phyloP scores from a whole-genome alignment of 305 asterid species.

The Fraxinus platypoda region DNA sequence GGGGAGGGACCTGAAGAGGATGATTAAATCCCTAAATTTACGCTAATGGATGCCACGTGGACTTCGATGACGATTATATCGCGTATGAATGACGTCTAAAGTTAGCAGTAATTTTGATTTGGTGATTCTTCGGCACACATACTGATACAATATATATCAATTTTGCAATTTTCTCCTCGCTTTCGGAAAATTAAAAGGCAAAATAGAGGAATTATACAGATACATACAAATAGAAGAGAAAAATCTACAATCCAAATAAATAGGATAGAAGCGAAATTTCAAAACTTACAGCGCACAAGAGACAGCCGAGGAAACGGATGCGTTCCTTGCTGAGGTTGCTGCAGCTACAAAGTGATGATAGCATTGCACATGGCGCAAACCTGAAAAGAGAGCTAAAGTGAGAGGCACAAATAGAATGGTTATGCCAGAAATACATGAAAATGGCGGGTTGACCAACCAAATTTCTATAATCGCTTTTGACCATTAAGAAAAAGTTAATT shows the following conservation, averaged over 20 bases:
- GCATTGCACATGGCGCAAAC: not conserved
- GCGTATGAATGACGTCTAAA: slow-evolving; percentile 23
- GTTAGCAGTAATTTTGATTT: not conserved
- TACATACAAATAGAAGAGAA: not conserved
- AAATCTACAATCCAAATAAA: too few relatives aligned
- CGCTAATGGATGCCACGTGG: slow-evolving; percentile 28
- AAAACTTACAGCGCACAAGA: not conserved
- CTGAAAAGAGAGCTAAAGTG: too few relatives aligned
- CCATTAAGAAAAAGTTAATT: too few relatives aligned
- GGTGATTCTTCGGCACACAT: not conserved
- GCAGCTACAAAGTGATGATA: not conserved
- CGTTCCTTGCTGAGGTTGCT: not conserved
- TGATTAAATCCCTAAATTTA: slow-evolving; percentile 17
- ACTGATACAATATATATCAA: not conserved
- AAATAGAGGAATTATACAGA: not conserved
- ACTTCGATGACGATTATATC: slow-evolving; percentile 23
- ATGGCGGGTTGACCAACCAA: too few relatives aligned
- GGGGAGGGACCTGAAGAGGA: slow-evolving; percentile 7
- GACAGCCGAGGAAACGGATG: not conserved
- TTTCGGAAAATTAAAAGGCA: not conserved
- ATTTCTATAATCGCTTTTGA: too few relatives aligned
- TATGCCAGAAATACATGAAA: too few relatives aligned
- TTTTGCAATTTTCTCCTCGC: not conserved
- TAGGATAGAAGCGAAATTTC: not conserved
- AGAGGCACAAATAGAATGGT: too few relatives aligned